phyloP scores from a whole-genome alignment of 2,329 filamentous ascomycete species.

The Calcarisporium arbuscula region DNA sequence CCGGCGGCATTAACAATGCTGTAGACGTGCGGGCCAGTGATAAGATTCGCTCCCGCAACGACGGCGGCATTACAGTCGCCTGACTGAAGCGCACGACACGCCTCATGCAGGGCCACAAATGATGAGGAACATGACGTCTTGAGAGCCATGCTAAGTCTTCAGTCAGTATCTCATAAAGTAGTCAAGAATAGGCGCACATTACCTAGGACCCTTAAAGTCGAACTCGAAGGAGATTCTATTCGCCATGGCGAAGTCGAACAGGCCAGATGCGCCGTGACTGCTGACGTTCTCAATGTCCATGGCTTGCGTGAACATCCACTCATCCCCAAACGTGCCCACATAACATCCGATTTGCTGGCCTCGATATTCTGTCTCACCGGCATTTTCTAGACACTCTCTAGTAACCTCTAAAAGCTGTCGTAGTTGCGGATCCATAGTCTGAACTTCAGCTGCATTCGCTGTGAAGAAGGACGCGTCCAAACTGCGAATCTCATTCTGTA shows the following conservation, averaged over 20 bases:
- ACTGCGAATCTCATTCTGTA: neutral
- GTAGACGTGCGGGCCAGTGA: slow-evolving; percentile 20
- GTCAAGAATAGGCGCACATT: neutral
- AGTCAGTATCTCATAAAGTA: neutral
- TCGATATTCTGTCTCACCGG: slow-evolving; percentile 2
- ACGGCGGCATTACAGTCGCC: slow-evolving; percentile 17
- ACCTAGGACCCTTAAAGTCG: slow-evolving; percentile 8
- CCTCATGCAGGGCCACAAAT: slow-evolving; percentile 4
- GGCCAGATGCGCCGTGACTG: neutral
- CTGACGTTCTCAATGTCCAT: neutral
- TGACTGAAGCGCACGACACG: neutral
- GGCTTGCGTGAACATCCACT: slow-evolving; percentile 1
- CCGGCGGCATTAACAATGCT: slow-evolving; percentile 16
- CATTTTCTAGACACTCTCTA: slow-evolving; percentile 3
- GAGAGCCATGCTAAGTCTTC: slow-evolving; percentile 2
- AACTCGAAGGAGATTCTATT: slow-evolving; percentile 10
- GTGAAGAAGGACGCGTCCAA: slow-evolving; percentile 4
- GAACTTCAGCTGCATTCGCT: neutral
- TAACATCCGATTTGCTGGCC: neutral
- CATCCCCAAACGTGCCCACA: slow-evolving; percentile 2
- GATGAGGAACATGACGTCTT: slow-evolving; percentile 5
- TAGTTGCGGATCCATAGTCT: neutral
- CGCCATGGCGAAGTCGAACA: neutral
- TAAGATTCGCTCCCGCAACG: slow-evolving; percentile 26
- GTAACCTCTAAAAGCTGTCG: slow-evolving; percentile 4